These are phyloP conservation scores for Lecanicillium sp. DNA, from an alignment of 2,329 filamentous ascomycete species.

Conservation along the genomic window DNA sequence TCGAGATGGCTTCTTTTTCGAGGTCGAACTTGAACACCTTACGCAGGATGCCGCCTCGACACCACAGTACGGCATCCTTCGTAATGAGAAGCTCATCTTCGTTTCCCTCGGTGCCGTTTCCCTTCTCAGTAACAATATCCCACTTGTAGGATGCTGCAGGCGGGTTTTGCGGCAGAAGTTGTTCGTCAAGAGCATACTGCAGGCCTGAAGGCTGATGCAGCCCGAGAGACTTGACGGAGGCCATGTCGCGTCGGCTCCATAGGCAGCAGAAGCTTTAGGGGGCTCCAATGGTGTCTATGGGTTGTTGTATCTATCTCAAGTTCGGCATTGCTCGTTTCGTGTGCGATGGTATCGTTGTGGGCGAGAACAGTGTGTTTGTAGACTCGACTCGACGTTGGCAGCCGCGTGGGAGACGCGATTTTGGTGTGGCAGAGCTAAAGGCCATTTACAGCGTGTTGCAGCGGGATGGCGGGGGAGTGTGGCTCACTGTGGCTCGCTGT, in stretches of 20 bases:
- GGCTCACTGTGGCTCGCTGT: slow-evolving; percentile 2
- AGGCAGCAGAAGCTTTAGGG: slow-evolving; percentile 13
- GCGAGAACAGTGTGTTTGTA: neutral
- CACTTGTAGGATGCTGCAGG: slow-evolving; percentile 53
- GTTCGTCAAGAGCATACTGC: slow-evolving; percentile 75
- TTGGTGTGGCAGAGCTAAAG: neutral
- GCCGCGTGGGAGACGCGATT: slow-evolving; percentile 12
- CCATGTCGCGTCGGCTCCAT: slow-evolving; percentile 56
- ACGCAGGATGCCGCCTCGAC: slow-evolving; percentile 74
- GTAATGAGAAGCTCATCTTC: slow-evolving; percentile 81
- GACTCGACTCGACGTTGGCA: neutral
- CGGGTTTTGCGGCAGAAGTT: slow-evolving; percentile 64
- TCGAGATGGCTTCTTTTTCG: slow-evolving; percentile 79
- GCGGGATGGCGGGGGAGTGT: neutral
- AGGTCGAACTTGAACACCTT: slow-evolving; percentile 81
- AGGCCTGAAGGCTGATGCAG: slow-evolving; percentile 83
- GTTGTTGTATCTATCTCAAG: too few species aligned
- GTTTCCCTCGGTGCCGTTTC: slow-evolving; percentile 44
- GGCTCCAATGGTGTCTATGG: neutral
- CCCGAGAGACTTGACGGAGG: slow-evolving; percentile 82
- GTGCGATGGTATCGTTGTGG: neutral
- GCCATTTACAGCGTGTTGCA: neutral
- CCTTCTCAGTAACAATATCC: slow-evolving; percentile 39
- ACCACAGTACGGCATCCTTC: slow-evolving; percentile 77
- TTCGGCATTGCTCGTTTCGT: neutral